Conservation (phyloP, 257 asterid species). For the Sherardia arvensis region DNA sequence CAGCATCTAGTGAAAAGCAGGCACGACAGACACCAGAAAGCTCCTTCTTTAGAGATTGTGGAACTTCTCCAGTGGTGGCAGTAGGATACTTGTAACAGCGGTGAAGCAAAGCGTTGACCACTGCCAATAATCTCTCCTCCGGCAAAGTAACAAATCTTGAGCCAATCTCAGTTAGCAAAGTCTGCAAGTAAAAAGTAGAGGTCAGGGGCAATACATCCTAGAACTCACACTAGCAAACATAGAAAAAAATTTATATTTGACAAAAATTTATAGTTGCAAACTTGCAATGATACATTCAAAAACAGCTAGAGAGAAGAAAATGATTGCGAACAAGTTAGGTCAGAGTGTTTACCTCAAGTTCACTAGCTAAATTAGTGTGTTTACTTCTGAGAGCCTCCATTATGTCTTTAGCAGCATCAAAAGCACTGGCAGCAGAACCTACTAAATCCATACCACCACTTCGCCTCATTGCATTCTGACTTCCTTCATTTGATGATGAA, state of each 20-base stretch:
- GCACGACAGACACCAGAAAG: conserved; percentile 99
- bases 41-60: conserved; percentile 92
- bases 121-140: conserved; percentile 96
- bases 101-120: conserved; percentile 95
- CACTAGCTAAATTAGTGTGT: conserved; percentile 91
- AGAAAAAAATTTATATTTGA: neutral
- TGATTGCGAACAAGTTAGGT: neutral
- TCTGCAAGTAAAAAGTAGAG: conserved; percentile 28
- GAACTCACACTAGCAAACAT: neutral
- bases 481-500: conserved; percentile 59
- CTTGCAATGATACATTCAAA: neutral
- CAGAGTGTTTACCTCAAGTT: conserved; percentile 66
- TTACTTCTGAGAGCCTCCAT: conserved; percentile 97
- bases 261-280: neutral
- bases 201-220: neutral
- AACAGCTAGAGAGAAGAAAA: too few species aligned
- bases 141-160: conserved; percentile 95
- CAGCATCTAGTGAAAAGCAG: conserved; percentile 98
- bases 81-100: conserved; percentile 99
- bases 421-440: conserved; percentile 93
- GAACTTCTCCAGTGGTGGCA: conserved; percentile 98
- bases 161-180: conserved; percentile 91
- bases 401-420: conserved; percentile 97
- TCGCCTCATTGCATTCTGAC: conserved; percentile 74
- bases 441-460: conserved; percentile 71